Percentiles rank a stretch among this genome's conserved stretches.
phyloP scores from a whole-genome alignment of 352 stramenopile genomes.

The Globisporangium polare region DNA sequence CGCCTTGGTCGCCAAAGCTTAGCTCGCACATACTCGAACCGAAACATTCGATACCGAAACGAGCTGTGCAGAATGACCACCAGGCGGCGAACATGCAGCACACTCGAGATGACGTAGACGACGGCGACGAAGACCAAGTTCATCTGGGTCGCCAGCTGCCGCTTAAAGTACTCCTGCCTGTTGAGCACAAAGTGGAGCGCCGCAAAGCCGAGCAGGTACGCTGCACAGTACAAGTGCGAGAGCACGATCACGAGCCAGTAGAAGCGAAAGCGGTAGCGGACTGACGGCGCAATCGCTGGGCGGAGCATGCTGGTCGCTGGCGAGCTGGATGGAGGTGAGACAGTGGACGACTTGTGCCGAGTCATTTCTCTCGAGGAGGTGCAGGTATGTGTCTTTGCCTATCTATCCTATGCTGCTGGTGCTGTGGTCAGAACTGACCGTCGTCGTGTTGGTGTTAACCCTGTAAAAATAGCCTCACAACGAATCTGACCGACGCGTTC shows the following conservation, averaged over 20 bases:
- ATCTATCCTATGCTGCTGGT: too few relatives aligned
- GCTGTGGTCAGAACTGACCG: too few relatives aligned
- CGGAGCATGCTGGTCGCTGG: too few relatives aligned
- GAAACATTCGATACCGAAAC: not conserved
- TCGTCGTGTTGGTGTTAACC: too few relatives aligned
- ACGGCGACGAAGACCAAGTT: not conserved
- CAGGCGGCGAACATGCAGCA: not conserved
- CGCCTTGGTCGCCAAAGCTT: not conserved
- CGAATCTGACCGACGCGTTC: too few relatives aligned
- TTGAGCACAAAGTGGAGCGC: not conserved
- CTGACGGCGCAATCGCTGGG: too few relatives aligned
- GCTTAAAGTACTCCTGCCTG: constrained; percentile 4
- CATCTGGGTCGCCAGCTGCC: constrained; percentile 8
- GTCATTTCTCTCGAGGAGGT: too few relatives aligned
- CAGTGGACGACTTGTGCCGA: too few relatives aligned
- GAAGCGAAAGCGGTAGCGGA: too few relatives aligned
- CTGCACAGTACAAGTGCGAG: not conserved
- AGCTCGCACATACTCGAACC: constrained; percentile 3
- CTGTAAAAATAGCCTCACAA: too few relatives aligned
- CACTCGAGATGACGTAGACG: constrained; percentile 3
- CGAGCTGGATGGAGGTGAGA: too few relatives aligned
- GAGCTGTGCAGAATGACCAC: not conserved
- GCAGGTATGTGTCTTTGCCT: too few relatives aligned
- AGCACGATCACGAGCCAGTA: constrained; percentile 2
- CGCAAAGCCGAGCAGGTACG: constrained; percentile 9